Base-by-base conservation (phyloP, 78 protist genomes). In the Creolimax fragrantissima region DNA sequence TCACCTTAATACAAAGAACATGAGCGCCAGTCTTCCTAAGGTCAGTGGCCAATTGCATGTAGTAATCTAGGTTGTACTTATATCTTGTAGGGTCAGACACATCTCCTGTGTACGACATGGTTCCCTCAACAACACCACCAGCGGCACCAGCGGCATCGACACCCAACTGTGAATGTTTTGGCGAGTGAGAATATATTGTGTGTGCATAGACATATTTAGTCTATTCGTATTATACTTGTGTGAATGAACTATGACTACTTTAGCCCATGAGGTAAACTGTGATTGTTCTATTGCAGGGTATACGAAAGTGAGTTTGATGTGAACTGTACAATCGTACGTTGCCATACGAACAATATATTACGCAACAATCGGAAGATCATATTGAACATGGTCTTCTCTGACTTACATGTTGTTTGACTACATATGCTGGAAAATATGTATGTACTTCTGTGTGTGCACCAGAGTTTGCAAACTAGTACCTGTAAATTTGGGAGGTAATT, bases 21-120 rank as follows among this genome's bases (percentile, higher is more conserved):
- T 96, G 98, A 2, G 93, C 90, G 11, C 96, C 96, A 4, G 88
- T 3, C 37, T 85, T 89, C 84, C 42, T 91, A 5, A 94, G 44
- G 81, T 90, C 35, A 35, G 81, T 43, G 7, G 97, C 97, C 45
- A 95, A 45, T 58, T 44, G 66, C 5, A 93, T 41, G 93, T 96
- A 97, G 93, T 97, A 97, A 42, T 95, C 97, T 2, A 97, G 94
- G 32, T 90, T 94, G 96, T 96, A 97, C 91, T 88, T 95, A 58
- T 35, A 2, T 47, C 58, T 24, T 3, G 35, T 43, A 17, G 96
- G 95, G 93, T 90, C 44, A 35, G 44, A 32, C 74, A 96, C 85
- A 91, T 96, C 95, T 43, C 96, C 96, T 2, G 96, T 94, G 96
- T 92, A 96, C 58, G 95, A 96, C 84, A 96, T 89, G 86, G 91